These are phyloP conservation scores for Pulveroboletus sp. DNA, from an alignment of 768 basidiomycete species.

Conservation along the genomic window DNA sequence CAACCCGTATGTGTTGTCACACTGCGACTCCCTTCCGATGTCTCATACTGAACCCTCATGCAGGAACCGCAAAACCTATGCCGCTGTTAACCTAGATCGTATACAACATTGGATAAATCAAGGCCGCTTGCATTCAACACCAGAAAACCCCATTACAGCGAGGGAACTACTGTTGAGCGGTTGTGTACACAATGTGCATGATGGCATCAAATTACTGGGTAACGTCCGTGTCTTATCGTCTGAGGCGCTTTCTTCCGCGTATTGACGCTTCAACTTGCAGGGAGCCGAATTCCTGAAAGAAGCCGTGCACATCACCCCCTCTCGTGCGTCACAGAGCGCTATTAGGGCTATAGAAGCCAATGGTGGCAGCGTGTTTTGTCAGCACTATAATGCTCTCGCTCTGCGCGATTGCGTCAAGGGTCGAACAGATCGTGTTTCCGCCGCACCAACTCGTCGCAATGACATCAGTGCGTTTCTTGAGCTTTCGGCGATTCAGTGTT, in stretches of 20 bases:
- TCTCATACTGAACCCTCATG: not conserved
- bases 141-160: constrained; percentile 82
- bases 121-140: constrained; percentile 72
- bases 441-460: constrained; percentile 78
- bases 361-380: constrained; percentile 83
- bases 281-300: constrained; percentile 61
- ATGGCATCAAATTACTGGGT: constrained; percentile 89
- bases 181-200: constrained; percentile 81
- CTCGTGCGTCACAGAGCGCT: constrained; percentile 82
- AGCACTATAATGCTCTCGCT: constrained; percentile 85
- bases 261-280: constrained; percentile 31
- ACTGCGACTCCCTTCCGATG: not conserved
- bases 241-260: not conserved
- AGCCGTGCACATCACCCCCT: constrained; percentile 75
- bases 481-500: not conserved
- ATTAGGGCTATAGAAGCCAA: constrained; percentile 76
- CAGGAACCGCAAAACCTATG: constrained; percentile 73
- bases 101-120: constrained; percentile 90
- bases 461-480: constrained; percentile 64
- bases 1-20: constrained; percentile 64
- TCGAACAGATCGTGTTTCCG: constrained; percentile 62
- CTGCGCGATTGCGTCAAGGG: constrained; percentile 76
- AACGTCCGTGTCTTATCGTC: constrained; percentile 46
- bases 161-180: constrained; percentile 79
- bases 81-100: constrained; percentile 80